These are phyloP conservation scores for Microcyclospora pomicola DNA, from an alignment of 2,329 filamentous ascomycete genomes.

Conservation along the genomic window DNA sequence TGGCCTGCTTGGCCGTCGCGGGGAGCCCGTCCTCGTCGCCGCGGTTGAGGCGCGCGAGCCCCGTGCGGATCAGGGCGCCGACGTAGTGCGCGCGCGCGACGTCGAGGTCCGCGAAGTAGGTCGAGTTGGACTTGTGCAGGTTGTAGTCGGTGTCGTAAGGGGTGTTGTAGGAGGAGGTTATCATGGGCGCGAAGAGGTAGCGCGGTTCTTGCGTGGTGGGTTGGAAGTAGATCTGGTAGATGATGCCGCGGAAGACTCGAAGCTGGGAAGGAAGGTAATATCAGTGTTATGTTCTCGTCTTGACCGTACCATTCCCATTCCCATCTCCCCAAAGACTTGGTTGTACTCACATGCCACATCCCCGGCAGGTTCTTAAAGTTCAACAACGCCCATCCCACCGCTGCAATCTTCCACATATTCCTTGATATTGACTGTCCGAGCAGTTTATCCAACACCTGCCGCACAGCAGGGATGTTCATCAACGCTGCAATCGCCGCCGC, in stretches of 20 bases:
- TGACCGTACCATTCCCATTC: neutral
- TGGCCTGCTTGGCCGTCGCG: conserved; percentile 13
- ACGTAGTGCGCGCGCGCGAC: conserved; percentile 70
- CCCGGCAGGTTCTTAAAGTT: conserved; percentile 66
- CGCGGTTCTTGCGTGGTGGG: conserved; percentile 35
- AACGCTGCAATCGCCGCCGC: conserved; percentile 13
- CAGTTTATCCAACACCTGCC: conserved; percentile 13
- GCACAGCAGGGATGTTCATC: conserved; percentile 13
- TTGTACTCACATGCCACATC: conserved; percentile 52
- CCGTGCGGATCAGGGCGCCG: conserved; percentile 37
- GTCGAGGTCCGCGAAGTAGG: conserved; percentile 80
- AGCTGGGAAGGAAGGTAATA: conserved; percentile 19
- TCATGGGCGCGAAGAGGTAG: conserved; percentile 59
- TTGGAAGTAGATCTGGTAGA: conserved; percentile 34
- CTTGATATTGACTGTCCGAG: conserved; percentile 8
- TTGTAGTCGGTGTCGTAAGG: conserved; percentile 77
- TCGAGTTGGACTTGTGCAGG: conserved; percentile 68
- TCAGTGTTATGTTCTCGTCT: neutral
- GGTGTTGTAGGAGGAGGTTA: conserved; percentile 52
- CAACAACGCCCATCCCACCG: conserved; percentile 36
- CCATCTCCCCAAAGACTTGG: no score
- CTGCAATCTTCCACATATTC: conserved; percentile 21
- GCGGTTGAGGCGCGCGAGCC: conserved; percentile 24
- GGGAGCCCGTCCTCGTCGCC: conserved; percentile 23
- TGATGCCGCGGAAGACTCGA: conserved; percentile 32